A percentile compares a stretch with the other conserved stretches of the same genome.
phyloP scores from a whole-genome alignment of 768 basidiomycete species.

The Serendipita vermifera region DNA sequence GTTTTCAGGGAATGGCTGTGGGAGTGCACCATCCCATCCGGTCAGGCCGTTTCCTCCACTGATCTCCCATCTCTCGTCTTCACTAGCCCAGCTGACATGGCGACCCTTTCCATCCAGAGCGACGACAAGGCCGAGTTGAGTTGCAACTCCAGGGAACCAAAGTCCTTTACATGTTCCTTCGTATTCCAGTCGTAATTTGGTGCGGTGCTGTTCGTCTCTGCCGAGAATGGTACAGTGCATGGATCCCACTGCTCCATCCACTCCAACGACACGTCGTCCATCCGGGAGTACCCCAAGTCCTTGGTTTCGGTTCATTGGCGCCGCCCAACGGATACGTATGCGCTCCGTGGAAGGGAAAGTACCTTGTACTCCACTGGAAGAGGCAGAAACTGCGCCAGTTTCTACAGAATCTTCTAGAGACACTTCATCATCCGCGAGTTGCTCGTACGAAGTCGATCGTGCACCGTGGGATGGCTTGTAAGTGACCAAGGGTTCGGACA shows the following conservation, averaged over 20 bases:
- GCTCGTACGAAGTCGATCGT: constrained; percentile 47
- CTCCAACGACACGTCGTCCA: constrained; percentile 54
- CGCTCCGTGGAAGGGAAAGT: constrained; percentile 62
- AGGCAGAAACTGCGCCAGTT: constrained; percentile 18
- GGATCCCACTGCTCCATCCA: constrained; percentile 53
- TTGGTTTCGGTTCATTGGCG: constrained; percentile 34
- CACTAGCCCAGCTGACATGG: constrained; percentile 53
- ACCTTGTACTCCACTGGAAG: constrained; percentile 64
- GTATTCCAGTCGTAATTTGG: constrained; percentile 53
- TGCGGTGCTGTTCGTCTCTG: constrained; percentile 33
- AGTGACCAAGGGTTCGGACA: constrained; percentile 63
- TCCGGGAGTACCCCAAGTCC: constrained; percentile 27
- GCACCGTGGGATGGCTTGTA: constrained; percentile 38
- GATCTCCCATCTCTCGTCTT: constrained; percentile 45
- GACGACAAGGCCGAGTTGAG: constrained; percentile 64
- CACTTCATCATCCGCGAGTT: constrained; percentile 67
- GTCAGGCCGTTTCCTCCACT: constrained; percentile 53
- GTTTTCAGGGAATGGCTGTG: too few relatives aligned
- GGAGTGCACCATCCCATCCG: constrained; percentile 48
- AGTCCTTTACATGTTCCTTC: constrained; percentile 61
- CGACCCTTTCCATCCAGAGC: constrained; percentile 54
- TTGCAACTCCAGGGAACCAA: constrained; percentile 77
- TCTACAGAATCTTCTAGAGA: background rate
- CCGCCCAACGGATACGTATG: constrained; percentile 67
- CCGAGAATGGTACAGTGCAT: constrained; percentile 50